Percentiles rank a stretch among this genome's conserved stretches.
These are phyloP conservation scores for Phaeotremella fagi DNA, from an alignment of 768 basidiomycete species.

Conservation along the genomic window DNA sequence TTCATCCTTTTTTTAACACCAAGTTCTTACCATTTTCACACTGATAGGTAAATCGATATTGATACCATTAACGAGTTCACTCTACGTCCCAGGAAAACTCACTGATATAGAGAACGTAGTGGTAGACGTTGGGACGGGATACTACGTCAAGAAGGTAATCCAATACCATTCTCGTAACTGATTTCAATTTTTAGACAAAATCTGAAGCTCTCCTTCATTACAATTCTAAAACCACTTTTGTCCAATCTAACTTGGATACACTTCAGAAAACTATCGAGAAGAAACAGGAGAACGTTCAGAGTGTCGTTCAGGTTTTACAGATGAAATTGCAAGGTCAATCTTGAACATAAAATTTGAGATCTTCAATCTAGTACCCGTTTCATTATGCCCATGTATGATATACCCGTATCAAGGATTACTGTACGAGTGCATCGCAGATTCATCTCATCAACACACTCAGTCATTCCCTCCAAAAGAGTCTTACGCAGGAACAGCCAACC, in stretches of 20 bases:
- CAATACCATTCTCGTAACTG: too few species aligned
- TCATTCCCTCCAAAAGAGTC: neutral
- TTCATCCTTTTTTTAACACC: constrained; percentile 2
- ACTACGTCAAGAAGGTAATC: constrained; percentile 94
- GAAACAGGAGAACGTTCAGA: constrained; percentile 84
- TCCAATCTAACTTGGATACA: constrained; percentile 74
- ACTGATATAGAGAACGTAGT: constrained; percentile 78
- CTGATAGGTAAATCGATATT: constrained; percentile 73
- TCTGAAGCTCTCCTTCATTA: constrained; percentile 77
- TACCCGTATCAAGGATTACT: too few species aligned
- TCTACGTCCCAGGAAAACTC: constrained; percentile 91
- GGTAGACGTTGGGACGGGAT: constrained; percentile 93
- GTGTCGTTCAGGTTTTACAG: constrained; percentile 69
- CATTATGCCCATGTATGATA: too few species aligned
- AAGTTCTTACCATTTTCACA: neutral
- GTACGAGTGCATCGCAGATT: too few species aligned
- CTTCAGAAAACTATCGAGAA: constrained; percentile 83
- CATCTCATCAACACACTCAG: too few species aligned
- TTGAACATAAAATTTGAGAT: too few species aligned
- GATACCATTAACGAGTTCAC: constrained; percentile 87
- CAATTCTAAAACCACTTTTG: constrained; percentile 70
- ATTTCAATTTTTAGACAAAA: constrained; percentile 59
- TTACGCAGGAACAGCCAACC: constrained; percentile 22
- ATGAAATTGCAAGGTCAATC: constrained; percentile 55
- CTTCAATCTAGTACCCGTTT: too few species aligned